phyloP scores from a whole-genome alignment of 306 rosid species.

The Rubus parviflorus region DNA sequence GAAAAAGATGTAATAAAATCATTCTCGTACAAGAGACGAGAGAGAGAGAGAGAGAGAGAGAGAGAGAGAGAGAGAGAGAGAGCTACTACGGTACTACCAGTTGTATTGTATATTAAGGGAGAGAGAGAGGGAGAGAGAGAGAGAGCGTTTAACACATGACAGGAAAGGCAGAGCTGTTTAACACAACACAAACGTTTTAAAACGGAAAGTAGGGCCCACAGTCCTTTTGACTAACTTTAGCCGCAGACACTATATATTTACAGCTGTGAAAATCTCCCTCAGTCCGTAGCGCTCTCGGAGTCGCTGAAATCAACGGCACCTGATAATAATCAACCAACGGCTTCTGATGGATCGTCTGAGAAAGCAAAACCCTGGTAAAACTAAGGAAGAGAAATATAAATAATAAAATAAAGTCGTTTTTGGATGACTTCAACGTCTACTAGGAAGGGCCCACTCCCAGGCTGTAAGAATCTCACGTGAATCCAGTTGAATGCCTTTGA shows the following conservation, averaged over 20 bases:
- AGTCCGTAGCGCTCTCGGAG: neutral
- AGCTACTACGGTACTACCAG: slow-evolving; percentile 17
- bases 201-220: slow-evolving; percentile 43
- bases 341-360: slow-evolving; percentile 6
- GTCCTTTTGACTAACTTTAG: slow-evolving; percentile 50
- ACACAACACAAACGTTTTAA: slow-evolving; percentile 52
- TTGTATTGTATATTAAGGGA: neutral
- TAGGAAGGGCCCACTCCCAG: slow-evolving; percentile 78
- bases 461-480: slow-evolving; percentile 96
- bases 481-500: slow-evolving; percentile 60
- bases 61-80: slow-evolving; percentile 16
- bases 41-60: neutral
- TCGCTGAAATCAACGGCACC: slow-evolving; percentile 27
- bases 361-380: slow-evolving; percentile 10
- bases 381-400: neutral
- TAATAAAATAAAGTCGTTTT: neutral
- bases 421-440: slow-evolving; percentile 45
- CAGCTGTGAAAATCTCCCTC: slow-evolving; percentile 47
- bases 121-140: neutral
- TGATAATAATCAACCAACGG: slow-evolving; percentile 18
- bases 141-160: slow-evolving; percentile 76
- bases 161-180: slow-evolving; percentile 62
- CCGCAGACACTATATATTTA: neutral
- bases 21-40: slow-evolving; percentile 44
- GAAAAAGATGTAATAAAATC: slow-evolving; percentile 11